Base-by-base conservation (phyloP, 768 basidiomycete genomes). In the Trametes cubensis region DNA sequence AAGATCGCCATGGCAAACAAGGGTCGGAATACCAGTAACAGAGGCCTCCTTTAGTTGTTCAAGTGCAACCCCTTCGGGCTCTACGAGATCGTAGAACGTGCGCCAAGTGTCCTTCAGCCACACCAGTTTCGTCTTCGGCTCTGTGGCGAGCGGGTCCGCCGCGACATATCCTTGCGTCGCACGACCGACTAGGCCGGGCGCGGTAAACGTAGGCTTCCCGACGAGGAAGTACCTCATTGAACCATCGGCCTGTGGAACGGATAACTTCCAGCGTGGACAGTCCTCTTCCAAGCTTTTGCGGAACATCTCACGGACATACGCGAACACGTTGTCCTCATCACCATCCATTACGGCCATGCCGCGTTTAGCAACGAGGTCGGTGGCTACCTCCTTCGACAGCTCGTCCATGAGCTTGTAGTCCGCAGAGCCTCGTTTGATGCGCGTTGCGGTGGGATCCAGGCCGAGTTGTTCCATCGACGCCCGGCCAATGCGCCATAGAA, bases 131-230 rank as follows among this genome's bases (percentile, higher is more conserved):
- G 4, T 34, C 50, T 21, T 21, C 6, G 34, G 34, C 34, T 11
- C 34, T 10, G 5, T 10, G 10, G 34, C 34, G 11, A 34, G 34
- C 5, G 34, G 34, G 34, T 34, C 34, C 10, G 11, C 18, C 23
- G 44, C 55, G 26, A 57, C 38, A 18, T 57, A 57, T 6, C 55
- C 55, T 4, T 45, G 55, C 1, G 55, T 57, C 1, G 18, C 44
- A 14, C 55, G 44, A 7, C 55, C 55, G 5, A 28, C n/a, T 0
- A 54, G 17, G n/a, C 40, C 53, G 2, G 25, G 25, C 3, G 44
- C 56, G 25, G 8, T 7, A 7, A 42, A 54, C 4, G 6, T 25
- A 2, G 53, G 53, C 21, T 25, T 25, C 11, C 53, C 53, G 53
- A 54, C 53, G 23, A 54, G 53, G 25, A 42, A 54, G 14, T 49